Conservation (phyloP, 2,329 filamentous ascomycete genomes). For the Xylaria arbuscula region DNA sequence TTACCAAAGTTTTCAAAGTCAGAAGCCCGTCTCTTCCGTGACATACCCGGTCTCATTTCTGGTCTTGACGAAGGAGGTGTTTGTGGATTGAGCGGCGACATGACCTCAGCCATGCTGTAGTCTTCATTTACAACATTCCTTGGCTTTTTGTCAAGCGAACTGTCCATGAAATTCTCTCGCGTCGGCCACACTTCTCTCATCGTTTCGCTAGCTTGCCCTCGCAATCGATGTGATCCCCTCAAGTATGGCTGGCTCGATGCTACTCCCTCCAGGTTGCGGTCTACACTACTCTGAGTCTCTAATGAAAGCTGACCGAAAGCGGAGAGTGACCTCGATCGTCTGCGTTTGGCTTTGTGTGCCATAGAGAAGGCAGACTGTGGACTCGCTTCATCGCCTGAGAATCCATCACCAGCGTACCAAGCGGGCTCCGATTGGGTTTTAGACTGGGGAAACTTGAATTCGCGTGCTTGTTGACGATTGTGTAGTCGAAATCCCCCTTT, state of each 20-base stretch:
- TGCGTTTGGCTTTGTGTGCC: constrained; percentile 43
- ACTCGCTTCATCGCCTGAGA: constrained; percentile 47
- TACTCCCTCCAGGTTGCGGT: neutral
- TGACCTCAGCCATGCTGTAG: constrained; percentile 13
- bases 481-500: constrained; percentile 47
- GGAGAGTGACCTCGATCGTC: constrained; percentile 37
- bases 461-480: constrained; percentile 22
- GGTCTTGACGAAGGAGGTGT: neutral
- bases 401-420: constrained; percentile 48
- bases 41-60: neutral
- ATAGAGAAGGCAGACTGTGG: constrained; percentile 41
- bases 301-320: constrained; percentile 43
- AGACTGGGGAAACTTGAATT: constrained; percentile 45
- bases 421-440: constrained; percentile 36
- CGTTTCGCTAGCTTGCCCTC: constrained; percentile 16
- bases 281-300: constrained; percentile 27
- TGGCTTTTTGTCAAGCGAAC: constrained; percentile 20
- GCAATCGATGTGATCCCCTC: neutral
- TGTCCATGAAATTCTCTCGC: constrained; percentile 45
- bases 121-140: constrained; percentile 14
- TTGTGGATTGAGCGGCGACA: constrained; percentile 10
- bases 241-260: neutral
- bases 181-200: constrained; percentile 48
- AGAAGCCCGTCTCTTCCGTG: constrained; percentile 36
- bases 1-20: constrained; percentile 45